Evolutionary conservation across 768 basidiomycete genomes (phyloP), one percentile per base, ranked within the genome.

Genomic region (Amyloporia xantha): DNA sequence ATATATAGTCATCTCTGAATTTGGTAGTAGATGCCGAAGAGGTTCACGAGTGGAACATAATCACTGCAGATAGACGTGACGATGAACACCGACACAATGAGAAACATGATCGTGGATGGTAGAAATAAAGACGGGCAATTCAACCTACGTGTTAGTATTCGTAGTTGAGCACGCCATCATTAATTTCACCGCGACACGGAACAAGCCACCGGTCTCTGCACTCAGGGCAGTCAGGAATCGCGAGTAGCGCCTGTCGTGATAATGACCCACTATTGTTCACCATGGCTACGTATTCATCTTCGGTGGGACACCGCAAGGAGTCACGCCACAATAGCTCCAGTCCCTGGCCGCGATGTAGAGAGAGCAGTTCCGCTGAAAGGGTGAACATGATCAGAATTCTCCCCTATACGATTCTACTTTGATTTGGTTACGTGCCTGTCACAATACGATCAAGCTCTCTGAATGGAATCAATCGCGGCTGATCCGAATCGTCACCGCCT

Each of bases 1-100:
- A n/a, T n/a, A 95, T 91, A 40, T 93, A 87, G 64, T 97, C 95
- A 58, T 98, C 95, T n/a, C 93, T 71, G n/a, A 56, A 98, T 94
- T 63, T 98, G 95, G 65, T 92, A 96, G 59, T 82, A 87, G n/a
- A 96, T 80, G 2, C 94, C 91, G 52, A 97, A 86, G 9, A 96
- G 77, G 64, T 96, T 96, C 53, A 95, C 89, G 1, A 98, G 75
- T 0, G 93, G 91, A 1, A 95, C 82, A 55, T 91, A 96, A 65
- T 97, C 82, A 9, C 91, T 96, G 51, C 7, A 13, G 12, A 9
- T 24, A 5, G 11, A 41, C 2, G 6, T 36, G 2, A 46, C 23
- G 15, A 33, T 15, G 9, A 12, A 23, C 9, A 44, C 35, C 19
- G 11, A 5, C 17, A 24, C 2, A 28, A 39, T 23, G 44, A 45